These are phyloP conservation scores for sunflower (Helianthus annuus) DNA, from an alignment of 129 eudicot species.

Conservation along the genomic window HanXRQr2.0-SUNRISE NC_035439.2:148389797-148390296, in stretches of 20 bases:
- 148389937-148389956: background rate
- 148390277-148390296: constrained; percentile 76
- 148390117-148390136: constrained; percentile 75
- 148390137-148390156: constrained; percentile 88
- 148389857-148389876: constrained; percentile 66
- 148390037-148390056: constrained; percentile 49
- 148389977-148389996: constrained; percentile 10
- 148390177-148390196: constrained; percentile 73
- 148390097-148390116: no score
- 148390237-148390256: constrained; percentile 62
- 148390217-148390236: constrained; percentile 67
- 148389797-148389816: background rate
- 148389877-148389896: constrained; percentile 95
- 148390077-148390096: constrained; percentile 8
- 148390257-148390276: constrained; percentile 63
- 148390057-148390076: background rate
- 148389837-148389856: constrained; percentile 14
- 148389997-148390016: constrained; percentile 94
- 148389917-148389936: constrained; percentile 81
- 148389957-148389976: background rate
- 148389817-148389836: background rate
- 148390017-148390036: constrained; percentile 87
- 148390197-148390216: constrained; percentile 74
- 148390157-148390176: constrained; percentile 78
- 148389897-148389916: constrained; percentile 86